Base-by-base conservation (phyloP, 139 green algal species). In the Deuterostichococcus epilithicus region DNA sequence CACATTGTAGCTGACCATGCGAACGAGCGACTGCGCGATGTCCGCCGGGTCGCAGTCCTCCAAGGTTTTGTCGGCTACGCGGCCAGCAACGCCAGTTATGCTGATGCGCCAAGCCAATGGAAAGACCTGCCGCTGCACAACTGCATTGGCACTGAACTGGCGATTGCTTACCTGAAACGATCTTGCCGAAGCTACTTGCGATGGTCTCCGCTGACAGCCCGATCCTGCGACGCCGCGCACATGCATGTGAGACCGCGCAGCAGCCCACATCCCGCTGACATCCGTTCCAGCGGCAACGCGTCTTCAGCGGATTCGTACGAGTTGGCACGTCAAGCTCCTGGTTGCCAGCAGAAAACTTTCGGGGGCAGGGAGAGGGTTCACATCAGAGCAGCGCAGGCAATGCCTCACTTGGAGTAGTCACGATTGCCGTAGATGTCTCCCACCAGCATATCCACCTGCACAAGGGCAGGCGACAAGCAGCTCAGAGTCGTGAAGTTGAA, bases 1-100 rank as follows among this genome's bases (percentile, higher is more conserved):
- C 68, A 99, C 97, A 87, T 99, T 99, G 89, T 99, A 99, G 1
- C 91, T 93, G 58, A 99, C 90, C 96, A 99, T 99, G 77, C 96
- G 90, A 75, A 3, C 26, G 42, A 98, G 80, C 22, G 90, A 91
- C 72, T 98, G 84, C 13, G 90, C 91, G 28, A 99, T 90, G 86
- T 99, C 96, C 28, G 91, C 86, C 6, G 91, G 90, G 58, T 85
- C 76, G 83, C 97, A 97, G 67, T 98, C 90, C 23, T 78, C 70
- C 79, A 98, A 78, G 15, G 87, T 74, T 79, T 92, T 88, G 68
- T 91, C 86, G 52, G 18, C 78, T 95, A 6, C 5, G 72, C 72
- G n/a, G 89, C 72, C 8, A 8, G 42, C 8, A 13, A 52, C n/a
- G n/a, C n/a, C n/a, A n/a, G n/a, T n/a, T n/a, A n/a, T n/a, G n/a